Base-by-base conservation (phyloP, 805 yeast species). In the Ogataea pignaliae region DNA sequence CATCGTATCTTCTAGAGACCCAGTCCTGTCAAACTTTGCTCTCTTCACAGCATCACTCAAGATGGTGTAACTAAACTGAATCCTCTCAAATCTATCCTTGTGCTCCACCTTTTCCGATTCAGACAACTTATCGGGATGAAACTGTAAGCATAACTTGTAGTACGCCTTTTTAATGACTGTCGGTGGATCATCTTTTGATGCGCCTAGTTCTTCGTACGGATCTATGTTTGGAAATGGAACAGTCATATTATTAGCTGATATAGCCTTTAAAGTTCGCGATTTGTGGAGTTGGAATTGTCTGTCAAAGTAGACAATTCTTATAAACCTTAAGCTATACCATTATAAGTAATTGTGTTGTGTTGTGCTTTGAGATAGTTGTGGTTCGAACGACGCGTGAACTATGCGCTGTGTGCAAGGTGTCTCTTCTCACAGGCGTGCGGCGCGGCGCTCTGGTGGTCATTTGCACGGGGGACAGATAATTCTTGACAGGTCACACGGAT, bases 31-130 rank as follows among this genome's bases (percentile, higher is more conserved):
- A 57, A 78, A 88, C 16, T 75, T 61, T 36, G 68, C 68, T 28
- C 88, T 69, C 49, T 76, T 73, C 32, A 63, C 60, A 0, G 72
- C 66, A 56, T 88, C 93, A 26, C 78, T 70, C 21, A 88, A 66
- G 0, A 88, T 72, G 36, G 82, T 69, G 60, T 85, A 87, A 16
- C 95, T 83, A 55, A 86, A 81, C 58, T 87, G 90, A 15, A 88
- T 73, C 52, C 76, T 66, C 40, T 88, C 85, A 61, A 89, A 88
- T 48, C 54, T 54, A 5, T 40, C 37, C 42, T 64, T 68, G 31
- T 71, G 60, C 39, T 56, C 65, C 10, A 50, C 63, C 32, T 61
- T 63, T 37, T 63, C 70, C 31, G 31, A 34, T 11, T 45, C 48
- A 2, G 65, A 52, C 38, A 74, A 61, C 57, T 85, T 85, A 61